Conservation (phyloP, 345 rosid species). For the Gossypium longicalyx region DNA sequence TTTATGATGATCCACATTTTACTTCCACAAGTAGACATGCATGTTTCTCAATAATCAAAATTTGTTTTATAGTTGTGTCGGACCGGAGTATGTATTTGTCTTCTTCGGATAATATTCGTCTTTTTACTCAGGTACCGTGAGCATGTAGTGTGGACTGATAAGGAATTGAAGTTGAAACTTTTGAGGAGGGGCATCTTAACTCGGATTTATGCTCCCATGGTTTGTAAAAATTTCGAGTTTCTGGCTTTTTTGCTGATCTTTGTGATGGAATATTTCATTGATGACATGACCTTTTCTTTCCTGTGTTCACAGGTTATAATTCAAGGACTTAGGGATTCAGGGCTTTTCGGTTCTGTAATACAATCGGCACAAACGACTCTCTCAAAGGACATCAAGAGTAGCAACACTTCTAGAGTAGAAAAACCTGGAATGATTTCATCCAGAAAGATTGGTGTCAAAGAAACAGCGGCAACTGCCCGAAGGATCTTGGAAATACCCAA, state of each 20-base stretch:
- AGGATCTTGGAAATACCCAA: constrained; percentile 38
- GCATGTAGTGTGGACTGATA: constrained; percentile 77
- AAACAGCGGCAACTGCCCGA: constrained; percentile 44
- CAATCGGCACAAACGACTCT: constrained; percentile 34
- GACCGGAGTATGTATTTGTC: not conserved
- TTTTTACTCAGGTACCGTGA: constrained; percentile 59
- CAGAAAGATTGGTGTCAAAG: constrained; percentile 42
- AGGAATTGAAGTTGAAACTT: constrained; percentile 54
- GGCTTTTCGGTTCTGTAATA: constrained; percentile 53
- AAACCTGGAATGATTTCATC: constrained; percentile 29
- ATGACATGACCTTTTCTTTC: not conserved
- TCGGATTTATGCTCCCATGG: constrained; percentile 86
- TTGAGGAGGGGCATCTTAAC: constrained; percentile 72
- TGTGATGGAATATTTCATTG: not conserved
- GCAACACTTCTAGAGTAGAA: constrained; percentile 27
- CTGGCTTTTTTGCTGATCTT: not conserved
- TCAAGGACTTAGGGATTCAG: constrained; percentile 73
- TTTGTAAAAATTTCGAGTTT: constrained; percentile 27
- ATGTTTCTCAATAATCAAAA: not conserved
- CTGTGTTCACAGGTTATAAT: constrained; percentile 47
- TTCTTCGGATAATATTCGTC: not conserved
- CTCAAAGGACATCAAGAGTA: constrained; percentile 28
- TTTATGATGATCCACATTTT: not conserved
- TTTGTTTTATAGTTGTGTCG: not conserved
- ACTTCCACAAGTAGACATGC: not conserved